phyloP scores from a whole-genome alignment of 2,329 filamentous ascomycete genomes.

The Trichoderma koningii region DNA sequence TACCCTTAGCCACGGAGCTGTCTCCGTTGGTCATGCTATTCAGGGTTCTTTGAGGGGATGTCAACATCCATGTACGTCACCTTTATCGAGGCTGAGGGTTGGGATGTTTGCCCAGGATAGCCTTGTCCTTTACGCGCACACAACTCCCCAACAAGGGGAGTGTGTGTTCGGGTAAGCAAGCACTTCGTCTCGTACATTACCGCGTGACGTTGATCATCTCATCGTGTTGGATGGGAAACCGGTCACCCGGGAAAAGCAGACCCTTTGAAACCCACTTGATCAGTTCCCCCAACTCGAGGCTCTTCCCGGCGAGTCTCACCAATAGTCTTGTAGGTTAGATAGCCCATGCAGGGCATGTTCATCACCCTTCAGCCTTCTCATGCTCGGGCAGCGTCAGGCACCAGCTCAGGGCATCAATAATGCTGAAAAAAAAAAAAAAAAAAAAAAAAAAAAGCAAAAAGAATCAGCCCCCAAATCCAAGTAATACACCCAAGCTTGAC shows the following conservation, averaged over 20 bases:
- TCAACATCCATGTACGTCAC: conserved; percentile 13
- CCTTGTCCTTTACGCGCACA: conserved; percentile 16
- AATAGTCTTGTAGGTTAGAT: neutral
- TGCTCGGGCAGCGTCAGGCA: neutral
- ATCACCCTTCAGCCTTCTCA: neutral
- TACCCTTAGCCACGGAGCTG: neutral
- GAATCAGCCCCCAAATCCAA: neutral
- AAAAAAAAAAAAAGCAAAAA: neutral
- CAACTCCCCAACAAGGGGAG: neutral
- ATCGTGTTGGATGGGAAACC: no score
- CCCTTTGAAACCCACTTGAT: neutral
- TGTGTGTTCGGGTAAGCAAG: neutral
- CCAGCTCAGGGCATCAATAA: neutral
- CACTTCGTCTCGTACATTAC: no score
- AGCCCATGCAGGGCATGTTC: neutral
- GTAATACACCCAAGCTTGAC: neutral
- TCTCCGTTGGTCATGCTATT: neutral
- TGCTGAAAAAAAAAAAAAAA: neutral
- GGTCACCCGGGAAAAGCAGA: neutral
- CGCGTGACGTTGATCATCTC: no score
- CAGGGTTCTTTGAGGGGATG: conserved; percentile 5
- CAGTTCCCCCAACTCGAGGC: neutral
- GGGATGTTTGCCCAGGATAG: neutral
- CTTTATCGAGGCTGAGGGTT: conserved; percentile 4
- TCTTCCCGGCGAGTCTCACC: neutral